Percentiles rank a stretch among this genome's conserved stretches.
phyloP scores from a whole-genome alignment of 108 stramenopile species.

The Stephanodiscus triporus region DNA sequence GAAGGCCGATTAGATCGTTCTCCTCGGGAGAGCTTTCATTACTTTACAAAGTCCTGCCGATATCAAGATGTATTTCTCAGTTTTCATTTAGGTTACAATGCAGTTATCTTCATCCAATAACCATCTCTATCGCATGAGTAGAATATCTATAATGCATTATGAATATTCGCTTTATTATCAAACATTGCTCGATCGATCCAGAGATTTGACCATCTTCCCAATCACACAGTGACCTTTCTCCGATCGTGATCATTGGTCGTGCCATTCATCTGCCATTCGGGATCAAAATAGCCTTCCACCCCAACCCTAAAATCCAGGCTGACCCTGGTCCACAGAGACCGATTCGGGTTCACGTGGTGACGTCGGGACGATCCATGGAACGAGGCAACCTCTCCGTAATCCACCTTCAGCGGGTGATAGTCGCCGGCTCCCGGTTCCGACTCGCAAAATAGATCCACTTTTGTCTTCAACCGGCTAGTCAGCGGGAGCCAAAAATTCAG shows the following conservation, averaged over 20 bases:
- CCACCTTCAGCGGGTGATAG: conserved; percentile 71
- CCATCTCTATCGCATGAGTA: too few relatives aligned
- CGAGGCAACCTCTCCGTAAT: conserved; percentile 67
- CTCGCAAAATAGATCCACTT: conserved; percentile 81
- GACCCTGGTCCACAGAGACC: conserved; percentile 65
- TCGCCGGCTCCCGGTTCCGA: conserved; percentile 57
- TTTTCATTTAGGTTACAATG: too few relatives aligned
- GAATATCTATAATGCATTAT: too few relatives aligned
- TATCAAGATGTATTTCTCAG: too few relatives aligned
- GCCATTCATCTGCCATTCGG: conserved; percentile 85
- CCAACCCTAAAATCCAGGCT: conserved; percentile 90
- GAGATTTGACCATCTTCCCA: too few relatives aligned
- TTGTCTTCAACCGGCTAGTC: conserved; percentile 63
- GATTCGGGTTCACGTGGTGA: conserved; percentile 87
- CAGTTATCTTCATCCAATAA: too few relatives aligned
- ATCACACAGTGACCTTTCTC: conserved; percentile 60
- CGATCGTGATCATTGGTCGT: conserved; percentile 84
- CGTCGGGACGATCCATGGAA: conserved; percentile 84
- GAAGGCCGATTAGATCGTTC: too few relatives aligned
- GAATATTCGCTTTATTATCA: too few relatives aligned
- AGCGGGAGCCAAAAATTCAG: conserved; percentile 91
- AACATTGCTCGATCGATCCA: too few relatives aligned
- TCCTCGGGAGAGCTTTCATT: too few relatives aligned
- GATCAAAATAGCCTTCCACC: conserved; percentile 86
- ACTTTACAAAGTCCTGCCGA: too few relatives aligned